Base-by-base conservation (phyloP, 257 asterid species). In the Hygrophila difformis region DNA sequence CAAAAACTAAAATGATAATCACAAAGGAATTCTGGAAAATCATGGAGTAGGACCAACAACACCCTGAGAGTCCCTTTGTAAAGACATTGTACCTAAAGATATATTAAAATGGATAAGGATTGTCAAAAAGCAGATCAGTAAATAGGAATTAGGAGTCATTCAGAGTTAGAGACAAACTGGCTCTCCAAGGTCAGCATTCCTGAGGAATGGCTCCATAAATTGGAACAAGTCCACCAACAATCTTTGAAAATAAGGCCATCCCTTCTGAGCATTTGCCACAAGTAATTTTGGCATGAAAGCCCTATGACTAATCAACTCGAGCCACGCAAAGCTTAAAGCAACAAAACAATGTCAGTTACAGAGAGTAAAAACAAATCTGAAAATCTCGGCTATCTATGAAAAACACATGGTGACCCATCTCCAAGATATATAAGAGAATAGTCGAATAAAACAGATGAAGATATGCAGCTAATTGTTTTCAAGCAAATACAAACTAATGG, bases 1-100 rank as follows among this genome's bases (percentile, higher is more conserved):
- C 99, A 91, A 72, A 91, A 86, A 69, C 97, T 91, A 77, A 91
- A 86, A 74, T 91, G 99, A 70, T 86, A 82, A 72, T 91, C 95
- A 39, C 97, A 91, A 47, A 91, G 99, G 51, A 91, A 91, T 66
- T 91, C 99, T 1, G 97, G 99, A 44, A 82, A 91, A 77, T 91
- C 99, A 54, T 86, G 99, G 55, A 91, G 95, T 31, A 91, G 83
- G 62, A 91, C 99, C 82, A 91, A 67, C 69, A 86, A 60, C 59
- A 91, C 97, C 68, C 99, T 68, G 45, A 91, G 93, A 3, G 89
- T 80, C 69, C 97, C 99, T 64, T 81, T 91, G 63, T 91, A 91
- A 31, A 91, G 81, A 60, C 80, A 78, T 39, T 76, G 95, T 18
- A 81, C 87, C 99, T 91, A 21, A 13, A 51, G 12, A 59, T 8